Evolutionary conservation across 306 rosid genomes (phyloP), one percentile per base, ranked within the genome.

Genomic region (Casuarina equisetifolia): DNA sequence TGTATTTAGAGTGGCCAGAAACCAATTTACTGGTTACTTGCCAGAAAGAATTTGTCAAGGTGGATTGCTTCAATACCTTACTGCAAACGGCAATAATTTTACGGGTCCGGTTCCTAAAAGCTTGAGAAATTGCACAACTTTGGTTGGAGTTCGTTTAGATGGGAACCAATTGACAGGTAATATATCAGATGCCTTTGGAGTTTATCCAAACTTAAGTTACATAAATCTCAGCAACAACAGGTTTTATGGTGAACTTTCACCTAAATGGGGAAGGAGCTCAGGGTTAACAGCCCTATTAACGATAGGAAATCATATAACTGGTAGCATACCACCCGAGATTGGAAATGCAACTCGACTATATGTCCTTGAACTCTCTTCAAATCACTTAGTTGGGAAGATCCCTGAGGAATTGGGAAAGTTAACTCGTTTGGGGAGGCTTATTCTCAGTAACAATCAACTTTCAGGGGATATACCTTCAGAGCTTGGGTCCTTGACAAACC

Each of bases 331-430:
- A 38, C 12, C 20, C 20, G 64, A 59, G 46, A 50, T 78, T 49
- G 53, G 45, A 3, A 38, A 71, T 3, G 69, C 9, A 52, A 52
- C 43, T 36, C 50, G 52, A 52, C 46, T 76, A 40, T 54, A 68
- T 0, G 17, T 38, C 6, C 74, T 77, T 11, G 69, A 77, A 43
- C 48, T 77, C 44, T 77, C 80, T 77, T 77, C 80, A 53, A 69
- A 69, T 17, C 6, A 2, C 19, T 54, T 77, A 45, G 69, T 54
- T 42, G 75, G 75, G 13, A 11, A 11, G 4, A 69, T 77, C 44
- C 75, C 69, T 0, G 55, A 55, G 57, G 75, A 69, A 77, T 10
- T 77, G 2, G 58, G 75, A 52, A 77, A 69, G 32, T 38, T 69
- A 58, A 54, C 6, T 64, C 40, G 75, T 54, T 44, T 77, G 80